Evolutionary conservation across 2,329 filamentous ascomycete genomes (phyloP).

Genomic region (Ceratocystis destructans): DNA sequence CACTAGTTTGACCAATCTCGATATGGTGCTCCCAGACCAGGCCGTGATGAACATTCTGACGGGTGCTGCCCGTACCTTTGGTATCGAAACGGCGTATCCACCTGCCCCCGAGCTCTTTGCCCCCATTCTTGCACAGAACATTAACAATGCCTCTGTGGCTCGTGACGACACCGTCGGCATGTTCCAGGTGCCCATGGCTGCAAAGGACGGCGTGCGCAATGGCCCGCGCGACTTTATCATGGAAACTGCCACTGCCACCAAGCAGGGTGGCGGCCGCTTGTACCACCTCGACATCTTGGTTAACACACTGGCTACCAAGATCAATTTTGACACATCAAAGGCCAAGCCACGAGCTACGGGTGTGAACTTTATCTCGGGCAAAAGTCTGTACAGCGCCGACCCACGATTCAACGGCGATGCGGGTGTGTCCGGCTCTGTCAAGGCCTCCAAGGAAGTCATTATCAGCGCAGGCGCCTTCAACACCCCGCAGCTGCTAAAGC

Average conservation of each 20-base stretch:
- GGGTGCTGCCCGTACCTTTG: constrained; percentile 23
- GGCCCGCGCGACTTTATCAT: constrained; percentile 44
- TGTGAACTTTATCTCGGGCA: constrained; percentile 25
- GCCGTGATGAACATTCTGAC: constrained; percentile 24
- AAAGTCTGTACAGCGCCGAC: constrained; percentile 21
- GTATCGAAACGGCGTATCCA: constrained; percentile 21
- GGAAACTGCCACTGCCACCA: constrained; percentile 21
- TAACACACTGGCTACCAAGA: constrained; percentile 27
- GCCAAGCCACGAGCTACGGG: constrained; percentile 28
- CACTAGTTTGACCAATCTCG: constrained; percentile 20
- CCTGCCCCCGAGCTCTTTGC: constrained; percentile 22
- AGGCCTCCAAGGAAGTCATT: constrained; percentile 34
- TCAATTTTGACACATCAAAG: constrained; percentile 27
- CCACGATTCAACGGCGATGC: constrained; percentile 26
- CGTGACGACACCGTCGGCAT: constrained; percentile 25
- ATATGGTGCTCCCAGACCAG: constrained; percentile 23
- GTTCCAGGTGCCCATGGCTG: constrained; percentile 46
- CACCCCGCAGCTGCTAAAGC: constrained; percentile 38
- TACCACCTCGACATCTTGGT: constrained; percentile 22
- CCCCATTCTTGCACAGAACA: constrained; percentile 23
- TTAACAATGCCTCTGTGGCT: constrained; percentile 23
- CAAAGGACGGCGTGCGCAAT: constrained; percentile 37
- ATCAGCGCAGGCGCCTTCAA: constrained; percentile 37
- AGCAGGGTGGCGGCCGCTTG: constrained; percentile 24
- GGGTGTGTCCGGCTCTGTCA: constrained; percentile 21